Percentiles rank a stretch among this genome's conserved stretches.
Evolutionary conservation across 306 rosid genomes (phyloP).

Genomic region (Trifolium pratense): DNA sequence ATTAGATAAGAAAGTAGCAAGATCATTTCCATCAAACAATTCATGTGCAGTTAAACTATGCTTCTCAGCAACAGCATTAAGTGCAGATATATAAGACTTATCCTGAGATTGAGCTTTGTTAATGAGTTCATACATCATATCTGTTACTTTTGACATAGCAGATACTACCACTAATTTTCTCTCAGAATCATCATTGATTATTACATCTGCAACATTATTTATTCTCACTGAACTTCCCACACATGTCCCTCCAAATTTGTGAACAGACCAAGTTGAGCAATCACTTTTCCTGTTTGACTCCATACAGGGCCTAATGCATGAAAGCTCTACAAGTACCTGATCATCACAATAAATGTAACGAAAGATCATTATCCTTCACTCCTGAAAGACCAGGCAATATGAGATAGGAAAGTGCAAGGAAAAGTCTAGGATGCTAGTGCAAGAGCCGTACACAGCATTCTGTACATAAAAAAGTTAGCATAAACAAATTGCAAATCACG

Average conservation of each 20-base stretch:
- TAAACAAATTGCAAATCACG: slow-evolving; percentile 14
- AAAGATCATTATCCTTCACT: slow-evolving; percentile 10
- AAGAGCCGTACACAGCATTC: slow-evolving; percentile 3
- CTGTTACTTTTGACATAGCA: slow-evolving; percentile 97
- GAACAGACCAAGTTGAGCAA: slow-evolving; percentile 90
- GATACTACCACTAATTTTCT: slow-evolving; percentile 88
- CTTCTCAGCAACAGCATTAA: slow-evolving; percentile 80
- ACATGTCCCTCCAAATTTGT: slow-evolving; percentile 98
- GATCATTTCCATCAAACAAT: slow-evolving; percentile 77
- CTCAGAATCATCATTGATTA: slow-evolving; percentile 76
- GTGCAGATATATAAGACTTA: slow-evolving; percentile 70
- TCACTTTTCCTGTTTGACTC: no score
- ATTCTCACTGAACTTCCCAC: slow-evolving; percentile 85
- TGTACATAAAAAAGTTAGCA: slow-evolving; percentile 4
- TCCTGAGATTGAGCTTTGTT: slow-evolving; percentile 85
- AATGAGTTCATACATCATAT: slow-evolving; percentile 95
- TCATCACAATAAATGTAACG: slow-evolving; percentile 34
- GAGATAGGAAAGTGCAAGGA: slow-evolving; percentile 21
- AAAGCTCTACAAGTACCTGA: slow-evolving; percentile 92
- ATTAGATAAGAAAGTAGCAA: slow-evolving; percentile 70
- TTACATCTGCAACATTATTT: slow-evolving; percentile 74
- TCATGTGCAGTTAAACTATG: slow-evolving; percentile 80
- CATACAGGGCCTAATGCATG: no score
- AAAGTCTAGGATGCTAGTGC: slow-evolving; percentile 24
- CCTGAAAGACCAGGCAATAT: slow-evolving; percentile 4